These are phyloP conservation scores for Aspergillus ochraceus DNA, from an alignment of 2,329 filamentous ascomycete species.

Conservation along the genomic window DNA sequence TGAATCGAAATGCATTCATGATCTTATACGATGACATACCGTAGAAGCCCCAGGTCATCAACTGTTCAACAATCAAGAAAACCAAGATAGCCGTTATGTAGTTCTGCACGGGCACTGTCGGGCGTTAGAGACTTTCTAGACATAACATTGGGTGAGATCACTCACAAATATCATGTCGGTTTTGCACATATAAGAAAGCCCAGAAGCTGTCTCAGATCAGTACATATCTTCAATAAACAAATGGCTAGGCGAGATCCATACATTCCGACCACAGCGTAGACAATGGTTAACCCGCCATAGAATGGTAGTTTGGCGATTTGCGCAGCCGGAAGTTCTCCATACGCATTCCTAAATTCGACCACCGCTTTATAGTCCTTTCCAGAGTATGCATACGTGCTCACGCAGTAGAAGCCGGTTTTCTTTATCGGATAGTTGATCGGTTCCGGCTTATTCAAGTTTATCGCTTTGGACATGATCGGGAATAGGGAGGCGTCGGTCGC, in stretches of 20 bases:
- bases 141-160: background rate
- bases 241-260: slow-evolving; percentile 41
- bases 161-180: slow-evolving; percentile 84
- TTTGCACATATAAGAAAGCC: slow-evolving; percentile 93
- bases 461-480: slow-evolving; percentile 73
- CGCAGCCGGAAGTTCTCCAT: slow-evolving; percentile 89
- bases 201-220: slow-evolving; percentile 64
- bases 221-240: background rate
- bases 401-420: slow-evolving; percentile 95
- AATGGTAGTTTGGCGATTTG: slow-evolving; percentile 98
- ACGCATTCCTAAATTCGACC: slow-evolving; percentile 92
- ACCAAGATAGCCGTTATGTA: slow-evolving; percentile 97
- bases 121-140: slow-evolving; percentile 7
- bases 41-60: slow-evolving; percentile 99
- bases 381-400: slow-evolving; percentile 73
- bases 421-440: slow-evolving; percentile 78
- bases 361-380: slow-evolving; percentile 72
- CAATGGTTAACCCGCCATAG: slow-evolving; percentile 89
- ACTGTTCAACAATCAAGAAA: slow-evolving; percentile 92
- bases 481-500: slow-evolving; percentile 70
- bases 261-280: slow-evolving; percentile 82
- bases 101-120: slow-evolving; percentile 85
- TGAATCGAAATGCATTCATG: background rate
- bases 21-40: slow-evolving; percentile 50
- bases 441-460: slow-evolving; percentile 73